These are phyloP conservation scores for Plenodomus tracheiphilus DNA, from an alignment of 2,329 filamentous ascomycete genomes.

Conservation along the genomic window DNA sequence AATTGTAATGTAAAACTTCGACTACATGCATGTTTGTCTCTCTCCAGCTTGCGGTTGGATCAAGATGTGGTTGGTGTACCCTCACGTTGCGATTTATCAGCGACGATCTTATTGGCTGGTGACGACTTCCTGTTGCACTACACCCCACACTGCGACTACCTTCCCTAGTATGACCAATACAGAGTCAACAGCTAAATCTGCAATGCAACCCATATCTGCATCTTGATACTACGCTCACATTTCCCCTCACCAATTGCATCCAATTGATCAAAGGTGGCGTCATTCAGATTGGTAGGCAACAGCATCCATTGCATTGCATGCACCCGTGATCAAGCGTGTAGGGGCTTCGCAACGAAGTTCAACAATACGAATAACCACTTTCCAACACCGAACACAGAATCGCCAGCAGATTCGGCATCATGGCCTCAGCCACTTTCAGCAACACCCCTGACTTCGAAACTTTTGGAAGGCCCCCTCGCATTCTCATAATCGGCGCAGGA, in stretches of 20 bases:
- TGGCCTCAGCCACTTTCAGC: constrained; percentile 13
- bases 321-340: background rate
- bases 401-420: background rate
- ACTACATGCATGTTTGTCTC: background rate
- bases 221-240: constrained; percentile 18
- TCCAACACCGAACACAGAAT: background rate
- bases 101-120: constrained; percentile 19
- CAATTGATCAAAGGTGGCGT: background rate
- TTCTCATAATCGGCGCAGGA: constrained; percentile 47
- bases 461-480: constrained; percentile 29
- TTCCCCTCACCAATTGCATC: constrained; percentile 6
- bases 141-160: constrained; percentile 16
- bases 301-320: background rate
- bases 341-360: no score
- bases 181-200: constrained; percentile 4
- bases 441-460: constrained; percentile 18
- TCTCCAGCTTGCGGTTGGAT: no score
- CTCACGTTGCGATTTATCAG: constrained; percentile 20
- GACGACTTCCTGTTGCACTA: background rate
- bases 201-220: constrained; percentile 26
- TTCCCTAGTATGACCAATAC: constrained; percentile 3
- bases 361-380: no score
- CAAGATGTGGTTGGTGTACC: background rate
- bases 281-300: background rate
- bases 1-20: background rate